Evolutionary conservation across 2,329 filamentous ascomycete species (phyloP).

Genomic region (Sarocladiaceae sp.): DNA sequence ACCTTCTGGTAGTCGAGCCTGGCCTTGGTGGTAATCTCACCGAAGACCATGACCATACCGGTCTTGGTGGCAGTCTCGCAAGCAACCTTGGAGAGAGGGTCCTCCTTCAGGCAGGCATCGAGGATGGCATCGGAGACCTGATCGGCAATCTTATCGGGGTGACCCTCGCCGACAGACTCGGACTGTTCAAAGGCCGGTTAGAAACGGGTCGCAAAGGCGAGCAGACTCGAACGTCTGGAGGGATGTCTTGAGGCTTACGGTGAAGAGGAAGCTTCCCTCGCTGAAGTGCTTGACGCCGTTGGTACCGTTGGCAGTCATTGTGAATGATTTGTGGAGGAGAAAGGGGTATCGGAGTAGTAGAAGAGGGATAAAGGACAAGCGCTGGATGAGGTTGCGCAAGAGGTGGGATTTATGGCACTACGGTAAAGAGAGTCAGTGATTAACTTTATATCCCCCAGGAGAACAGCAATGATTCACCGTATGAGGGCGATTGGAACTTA

Average conservation of each 20-base stretch:
- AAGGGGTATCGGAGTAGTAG: not conserved
- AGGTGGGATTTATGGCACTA: not conserved
- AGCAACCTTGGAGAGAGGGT: constrained; percentile 97
- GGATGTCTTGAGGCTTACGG: constrained; percentile 41
- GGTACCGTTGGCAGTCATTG: constrained; percentile 49
- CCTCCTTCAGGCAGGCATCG: constrained; percentile 92
- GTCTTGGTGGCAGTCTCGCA: constrained; percentile 99
- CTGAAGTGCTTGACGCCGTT: constrained; percentile 48
- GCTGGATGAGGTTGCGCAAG: constrained; percentile 3
- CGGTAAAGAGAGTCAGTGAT: not conserved
- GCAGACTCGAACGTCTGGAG: not conserved
- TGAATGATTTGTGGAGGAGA: constrained; percentile 28
- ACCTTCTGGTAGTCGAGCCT: constrained; percentile 96
- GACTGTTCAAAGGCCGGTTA: constrained; percentile 45
- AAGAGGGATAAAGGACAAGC: constrained; percentile 3
- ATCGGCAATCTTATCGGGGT: constrained; percentile 96
- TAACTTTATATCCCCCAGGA: no score
- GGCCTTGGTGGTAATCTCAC: constrained; percentile 97
- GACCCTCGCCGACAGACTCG: constrained; percentile 84
- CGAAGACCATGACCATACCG: constrained; percentile 98
- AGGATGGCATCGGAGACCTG: constrained; percentile 98
- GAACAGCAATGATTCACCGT: not conserved
- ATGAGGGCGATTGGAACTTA: constrained; percentile 3
- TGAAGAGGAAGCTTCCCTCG: constrained; percentile 78
- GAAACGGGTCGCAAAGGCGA: constrained; percentile 13